phyloP scores from a whole-genome alignment of 768 basidiomycete genomes.

The Russula olivacea region DNA sequence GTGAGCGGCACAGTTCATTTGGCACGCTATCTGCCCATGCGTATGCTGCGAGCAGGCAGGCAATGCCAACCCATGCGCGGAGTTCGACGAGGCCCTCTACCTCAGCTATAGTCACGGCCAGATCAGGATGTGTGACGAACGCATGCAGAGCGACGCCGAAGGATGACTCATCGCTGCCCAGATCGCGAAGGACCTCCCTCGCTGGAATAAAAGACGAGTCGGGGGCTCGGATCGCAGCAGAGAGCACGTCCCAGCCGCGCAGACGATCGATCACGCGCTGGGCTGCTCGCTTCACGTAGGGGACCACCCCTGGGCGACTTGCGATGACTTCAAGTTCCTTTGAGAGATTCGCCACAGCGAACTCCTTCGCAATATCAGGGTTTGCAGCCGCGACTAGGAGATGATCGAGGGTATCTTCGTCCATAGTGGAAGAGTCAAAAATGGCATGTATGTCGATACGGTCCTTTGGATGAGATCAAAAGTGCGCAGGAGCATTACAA shows the following conservation, averaged over 20 bases:
- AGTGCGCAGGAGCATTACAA: background rate
- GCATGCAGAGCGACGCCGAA: conserved; percentile 70
- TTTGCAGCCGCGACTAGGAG: conserved; percentile 64
- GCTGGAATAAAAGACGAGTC: conserved; percentile 46
- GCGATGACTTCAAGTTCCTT: conserved; percentile 38
- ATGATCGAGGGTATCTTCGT: conserved; percentile 48
- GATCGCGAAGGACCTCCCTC: conserved; percentile 51
- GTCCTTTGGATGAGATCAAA: conserved; percentile 37
- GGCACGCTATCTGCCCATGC: conserved; percentile 79
- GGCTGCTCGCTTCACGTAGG: conserved; percentile 41
- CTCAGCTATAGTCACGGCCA: conserved; percentile 35
- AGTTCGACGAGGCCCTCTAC: conserved; percentile 49
- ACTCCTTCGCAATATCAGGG: conserved; percentile 51
- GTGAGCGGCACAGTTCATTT: conserved; percentile 56
- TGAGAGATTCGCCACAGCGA: conserved; percentile 42
- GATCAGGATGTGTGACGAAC: conserved; percentile 53
- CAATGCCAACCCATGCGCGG: conserved; percentile 61
- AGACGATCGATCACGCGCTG: conserved; percentile 46
- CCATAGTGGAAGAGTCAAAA: conserved; percentile 49
- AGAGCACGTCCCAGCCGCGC: conserved; percentile 53
- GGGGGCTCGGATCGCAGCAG: conserved; percentile 52
- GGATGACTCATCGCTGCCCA: conserved; percentile 58
- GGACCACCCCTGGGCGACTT: conserved; percentile 36
- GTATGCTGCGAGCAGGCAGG: conserved; percentile 61
- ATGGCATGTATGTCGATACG: conserved; percentile 49